Evolutionary conservation across 1,284 basidiomycete species (phyloP).

Genomic region (Leccinum griseonigrum): DNA sequence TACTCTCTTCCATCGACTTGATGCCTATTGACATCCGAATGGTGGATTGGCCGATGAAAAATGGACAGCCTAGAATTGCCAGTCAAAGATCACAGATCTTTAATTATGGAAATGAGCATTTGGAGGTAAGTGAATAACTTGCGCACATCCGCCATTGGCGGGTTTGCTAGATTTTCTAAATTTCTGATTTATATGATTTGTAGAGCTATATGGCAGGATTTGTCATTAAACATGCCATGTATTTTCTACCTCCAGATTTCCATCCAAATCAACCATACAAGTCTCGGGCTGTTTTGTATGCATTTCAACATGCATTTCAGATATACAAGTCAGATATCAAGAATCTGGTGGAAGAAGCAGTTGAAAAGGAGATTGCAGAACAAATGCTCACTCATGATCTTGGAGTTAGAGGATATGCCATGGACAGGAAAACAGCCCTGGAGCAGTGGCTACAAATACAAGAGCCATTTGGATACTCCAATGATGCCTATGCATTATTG

Average conservation of each 20-base stretch:
- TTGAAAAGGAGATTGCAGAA: not conserved
- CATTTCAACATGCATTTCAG: not conserved
- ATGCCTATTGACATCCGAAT: too few relatives aligned
- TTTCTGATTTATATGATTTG: not conserved
- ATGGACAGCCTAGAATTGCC: too few relatives aligned
- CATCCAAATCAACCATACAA: not conserved
- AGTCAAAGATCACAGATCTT: too few relatives aligned
- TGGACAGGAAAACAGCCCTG: not conserved
- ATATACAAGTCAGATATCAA: not conserved
- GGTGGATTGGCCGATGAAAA: too few relatives aligned
- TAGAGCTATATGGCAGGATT: not conserved
- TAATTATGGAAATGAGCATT: not conserved
- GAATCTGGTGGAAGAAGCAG: not conserved
- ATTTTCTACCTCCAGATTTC: not conserved
- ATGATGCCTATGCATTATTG: not conserved
- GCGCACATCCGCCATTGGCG: not conserved
- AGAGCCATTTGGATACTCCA: not conserved
- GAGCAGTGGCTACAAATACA: not conserved
- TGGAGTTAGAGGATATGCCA: not conserved
- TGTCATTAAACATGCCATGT: not conserved
- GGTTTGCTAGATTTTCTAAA: too few relatives aligned
- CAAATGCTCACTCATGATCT: not conserved
- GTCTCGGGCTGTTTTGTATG: not conserved
- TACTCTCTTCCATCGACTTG: too few relatives aligned
- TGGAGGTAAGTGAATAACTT: not conserved